phyloP scores from a whole-genome alignment of 768 basidiomycete genomes.

The Sarcomyxa edulis region DNA sequence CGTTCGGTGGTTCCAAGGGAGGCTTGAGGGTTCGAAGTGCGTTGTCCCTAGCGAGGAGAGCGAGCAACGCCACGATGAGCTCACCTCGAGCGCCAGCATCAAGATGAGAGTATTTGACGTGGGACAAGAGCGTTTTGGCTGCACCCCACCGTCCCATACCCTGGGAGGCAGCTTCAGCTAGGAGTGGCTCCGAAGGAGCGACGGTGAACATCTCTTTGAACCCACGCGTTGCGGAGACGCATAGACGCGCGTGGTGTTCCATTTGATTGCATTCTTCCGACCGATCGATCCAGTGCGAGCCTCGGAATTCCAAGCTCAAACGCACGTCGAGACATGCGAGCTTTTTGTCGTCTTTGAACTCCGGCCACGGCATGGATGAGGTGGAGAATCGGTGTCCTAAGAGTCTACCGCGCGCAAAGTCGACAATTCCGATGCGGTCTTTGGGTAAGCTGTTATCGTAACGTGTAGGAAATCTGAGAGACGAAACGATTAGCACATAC shows the following conservation, averaged over 20 bases:
- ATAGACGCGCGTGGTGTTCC: constrained; percentile 25
- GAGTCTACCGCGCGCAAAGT: constrained; percentile 10
- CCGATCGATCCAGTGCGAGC: constrained; percentile 9
- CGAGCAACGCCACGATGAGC: constrained; percentile 13
- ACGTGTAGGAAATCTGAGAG: neutral
- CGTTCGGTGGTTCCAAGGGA: neutral
- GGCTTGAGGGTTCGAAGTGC: neutral
- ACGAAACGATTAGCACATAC: neutral
- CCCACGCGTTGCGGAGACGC: constrained; percentile 12
- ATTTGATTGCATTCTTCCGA: constrained; percentile 19
- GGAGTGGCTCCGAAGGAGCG: constrained; percentile 21
- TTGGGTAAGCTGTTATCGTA: neutral
- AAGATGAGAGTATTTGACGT: constrained; percentile 13
- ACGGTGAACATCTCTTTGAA: constrained; percentile 17
- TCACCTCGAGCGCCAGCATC: constrained; percentile 21
- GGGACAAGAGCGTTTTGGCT: too few relatives aligned
- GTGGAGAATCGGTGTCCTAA: constrained; percentile 4
- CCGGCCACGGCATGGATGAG: too few relatives aligned
- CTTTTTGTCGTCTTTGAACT: constrained; percentile 9
- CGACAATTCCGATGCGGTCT: constrained; percentile 9
- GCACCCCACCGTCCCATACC: too few relatives aligned
- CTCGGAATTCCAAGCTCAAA: constrained; percentile 22
- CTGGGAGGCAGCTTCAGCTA: constrained; percentile 21
- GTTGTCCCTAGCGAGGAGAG: constrained; percentile 17
- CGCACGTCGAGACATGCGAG: constrained; percentile 20